Conservation (phyloP, 2,329 filamentous ascomycete species). For the Ophiosphaerella herpotricha region DNA sequence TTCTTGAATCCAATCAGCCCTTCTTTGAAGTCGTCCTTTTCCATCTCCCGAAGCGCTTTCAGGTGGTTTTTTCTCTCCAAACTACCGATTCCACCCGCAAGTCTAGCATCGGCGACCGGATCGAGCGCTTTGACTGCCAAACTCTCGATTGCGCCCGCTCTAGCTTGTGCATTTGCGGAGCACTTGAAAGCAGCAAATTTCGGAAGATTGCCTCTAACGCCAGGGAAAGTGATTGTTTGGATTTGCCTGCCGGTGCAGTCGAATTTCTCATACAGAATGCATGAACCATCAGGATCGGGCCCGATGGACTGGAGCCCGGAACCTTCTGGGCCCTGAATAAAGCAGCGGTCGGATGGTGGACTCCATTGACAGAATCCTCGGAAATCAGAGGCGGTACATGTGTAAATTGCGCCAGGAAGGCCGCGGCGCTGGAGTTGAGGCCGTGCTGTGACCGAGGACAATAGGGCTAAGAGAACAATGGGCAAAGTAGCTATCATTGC, state of each 20-base stretch:
- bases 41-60: constrained; percentile 27
- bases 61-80: constrained; percentile 22
- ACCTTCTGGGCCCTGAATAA: constrained; percentile 27
- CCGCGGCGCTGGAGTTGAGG: constrained; percentile 31
- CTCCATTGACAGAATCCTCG: constrained; percentile 36
- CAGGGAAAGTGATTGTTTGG: constrained; percentile 30
- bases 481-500: constrained; percentile 7
- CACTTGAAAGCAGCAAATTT: constrained; percentile 33
- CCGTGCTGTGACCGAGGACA: constrained; percentile 13
- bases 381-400: constrained; percentile 35
- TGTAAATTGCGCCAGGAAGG: constrained; percentile 43
- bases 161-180: constrained; percentile 14
- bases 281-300: constrained; percentile 36
- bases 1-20: constrained; percentile 42
- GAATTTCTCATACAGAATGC: constrained; percentile 28
- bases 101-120: constrained; percentile 12
- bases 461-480: constrained; percentile 12
- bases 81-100: constrained; percentile 33
- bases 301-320: constrained; percentile 34
- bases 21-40: constrained; percentile 30
- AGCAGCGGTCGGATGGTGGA: constrained; percentile 25
- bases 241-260: constrained; percentile 28
- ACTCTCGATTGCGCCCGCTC: constrained; percentile 1
- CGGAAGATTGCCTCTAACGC: constrained; percentile 21
- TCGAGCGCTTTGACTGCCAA: constrained; percentile 3